These are phyloP conservation scores for Sporothrix inflata DNA, from an alignment of 2,329 filamentous ascomycete genomes.

Conservation along the genomic window DNA sequence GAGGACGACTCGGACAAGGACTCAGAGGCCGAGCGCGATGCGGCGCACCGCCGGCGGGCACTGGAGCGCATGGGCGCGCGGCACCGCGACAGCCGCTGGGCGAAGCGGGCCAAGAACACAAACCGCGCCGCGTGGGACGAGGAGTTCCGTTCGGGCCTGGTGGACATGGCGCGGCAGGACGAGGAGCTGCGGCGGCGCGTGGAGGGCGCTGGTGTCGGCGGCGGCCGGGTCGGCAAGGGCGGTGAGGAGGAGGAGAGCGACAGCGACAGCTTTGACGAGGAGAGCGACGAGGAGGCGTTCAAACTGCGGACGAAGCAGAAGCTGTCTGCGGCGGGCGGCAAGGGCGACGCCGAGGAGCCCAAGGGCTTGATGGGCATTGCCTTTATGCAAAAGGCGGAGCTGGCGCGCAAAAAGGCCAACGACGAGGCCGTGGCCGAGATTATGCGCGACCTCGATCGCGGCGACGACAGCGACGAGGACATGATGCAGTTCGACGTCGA, in stretches of 20 bases:
- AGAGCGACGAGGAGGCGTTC: constrained; percentile 58
- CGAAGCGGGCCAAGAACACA: constrained; percentile 77
- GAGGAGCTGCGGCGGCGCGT: constrained; percentile 81
- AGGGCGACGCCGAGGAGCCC: constrained; percentile 57
- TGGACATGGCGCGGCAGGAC: constrained; percentile 79
- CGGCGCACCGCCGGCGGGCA: constrained; percentile 72
- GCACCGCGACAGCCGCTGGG: constrained; percentile 90
- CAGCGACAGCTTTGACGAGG: constrained; percentile 56
- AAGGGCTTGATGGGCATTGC: constrained; percentile 76
- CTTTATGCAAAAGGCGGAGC: constrained; percentile 92
- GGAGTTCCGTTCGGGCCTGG: constrained; percentile 75
- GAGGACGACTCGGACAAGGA: constrained; percentile 66
- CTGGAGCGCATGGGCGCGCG: constrained; percentile 83
- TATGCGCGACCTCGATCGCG: constrained; percentile 70
- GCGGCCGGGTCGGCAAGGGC: constrained; percentile 33
- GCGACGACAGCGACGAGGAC: constrained; percentile 74
- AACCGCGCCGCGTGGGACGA: constrained; percentile 88
- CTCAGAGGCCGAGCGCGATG: constrained; percentile 68
- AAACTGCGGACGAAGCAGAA: constrained; percentile 54
- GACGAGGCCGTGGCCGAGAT: constrained; percentile 74
- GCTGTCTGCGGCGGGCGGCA: constrained; percentile 48
- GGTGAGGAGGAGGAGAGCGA: constrained; percentile 52
- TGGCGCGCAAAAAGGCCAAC: constrained; percentile 74
- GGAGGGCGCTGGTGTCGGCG: constrained; percentile 62
- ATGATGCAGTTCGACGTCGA: constrained; percentile 50